phyloP scores from a whole-genome alignment of 2,329 filamentous ascomycete species.

The Metarhizium brunneum region DNA sequence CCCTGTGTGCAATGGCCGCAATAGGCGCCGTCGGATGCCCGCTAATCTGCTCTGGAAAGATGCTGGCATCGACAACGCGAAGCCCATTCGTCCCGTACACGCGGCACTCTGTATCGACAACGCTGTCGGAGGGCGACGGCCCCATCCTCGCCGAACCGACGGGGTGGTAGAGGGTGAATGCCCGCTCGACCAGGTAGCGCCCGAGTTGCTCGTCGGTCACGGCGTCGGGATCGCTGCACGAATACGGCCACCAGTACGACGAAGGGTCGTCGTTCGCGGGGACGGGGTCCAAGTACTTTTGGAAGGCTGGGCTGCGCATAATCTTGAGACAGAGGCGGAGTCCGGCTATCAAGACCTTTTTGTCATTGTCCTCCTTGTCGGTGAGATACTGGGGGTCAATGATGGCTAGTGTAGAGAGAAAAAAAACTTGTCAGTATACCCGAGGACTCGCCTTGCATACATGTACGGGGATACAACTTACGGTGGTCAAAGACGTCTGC shows the following conservation, averaged over 20 bases:
- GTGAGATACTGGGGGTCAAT: conserved; percentile 13
- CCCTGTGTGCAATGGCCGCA: conserved; percentile 12
- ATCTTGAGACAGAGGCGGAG: conserved; percentile 10
- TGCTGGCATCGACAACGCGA: conserved; percentile 48
- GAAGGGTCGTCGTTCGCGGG: conserved; percentile 6
- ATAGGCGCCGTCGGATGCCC: conserved; percentile 13
- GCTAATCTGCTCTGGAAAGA: conserved; percentile 33
- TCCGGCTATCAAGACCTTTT: conserved; percentile 10
- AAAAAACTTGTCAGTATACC: not conserved
- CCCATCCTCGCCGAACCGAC: conserved; percentile 13
- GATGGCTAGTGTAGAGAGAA: conserved; percentile 4
- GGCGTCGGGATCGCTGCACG: conserved; percentile 9
- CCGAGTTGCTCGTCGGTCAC: conserved; percentile 12
- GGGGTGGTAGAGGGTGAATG: conserved; percentile 12
- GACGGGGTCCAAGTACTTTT: conserved; percentile 10
- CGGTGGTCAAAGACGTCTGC: conserved; percentile 11
- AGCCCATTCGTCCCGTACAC: conserved; percentile 43
- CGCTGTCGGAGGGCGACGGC: conserved; percentile 6
- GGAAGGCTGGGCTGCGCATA: conserved; percentile 6
- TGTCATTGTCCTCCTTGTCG: conserved; percentile 11
- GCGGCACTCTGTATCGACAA: conserved; percentile 40
- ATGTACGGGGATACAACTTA: conserved; percentile 3
- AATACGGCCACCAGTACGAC: conserved; percentile 13
- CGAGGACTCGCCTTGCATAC: not conserved
- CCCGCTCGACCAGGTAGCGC: conserved; percentile 8